phyloP scores from a whole-genome alignment of 2,329 filamentous ascomycete species.

The Cyclaneusma minus region DNA sequence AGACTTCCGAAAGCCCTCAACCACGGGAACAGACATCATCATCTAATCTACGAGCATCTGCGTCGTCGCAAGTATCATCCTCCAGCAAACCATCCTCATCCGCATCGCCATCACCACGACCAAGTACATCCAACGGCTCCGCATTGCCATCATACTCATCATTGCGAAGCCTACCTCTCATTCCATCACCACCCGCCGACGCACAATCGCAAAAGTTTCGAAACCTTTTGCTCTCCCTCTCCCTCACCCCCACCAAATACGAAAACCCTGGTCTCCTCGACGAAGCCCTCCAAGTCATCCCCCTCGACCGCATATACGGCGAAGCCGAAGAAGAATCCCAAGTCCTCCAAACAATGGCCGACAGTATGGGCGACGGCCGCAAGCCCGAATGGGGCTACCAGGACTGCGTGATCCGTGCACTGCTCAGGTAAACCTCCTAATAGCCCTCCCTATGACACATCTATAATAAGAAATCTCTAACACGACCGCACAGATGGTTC shows the following conservation, averaged over 20 bases:
- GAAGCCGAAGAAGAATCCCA: constrained; percentile 91
- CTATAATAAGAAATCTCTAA: constrained; percentile 4
- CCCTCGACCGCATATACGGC: constrained; percentile 78
- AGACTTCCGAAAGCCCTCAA: constrained; percentile 40
- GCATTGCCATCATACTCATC: constrained; percentile 39
- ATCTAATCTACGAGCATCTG: constrained; percentile 26
- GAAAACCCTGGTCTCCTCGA: constrained; percentile 92
- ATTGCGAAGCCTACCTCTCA: constrained; percentile 47
- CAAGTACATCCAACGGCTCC: constrained; percentile 30
- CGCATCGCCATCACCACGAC: constrained; percentile 21
- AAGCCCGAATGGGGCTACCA: constrained; percentile 93
- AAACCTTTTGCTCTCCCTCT: constrained; percentile 72
- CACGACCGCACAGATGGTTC: constrained; percentile 56
- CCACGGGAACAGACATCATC: constrained; percentile 34
- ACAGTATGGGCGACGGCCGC: constrained; percentile 66
- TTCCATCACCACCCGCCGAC: constrained; percentile 65
- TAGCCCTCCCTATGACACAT: constrained; percentile 5
- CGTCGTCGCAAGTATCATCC: constrained; percentile 22
- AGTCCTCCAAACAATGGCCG: constrained; percentile 73
- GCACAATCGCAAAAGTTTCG: constrained; percentile 57
- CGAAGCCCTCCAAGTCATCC: constrained; percentile 75
- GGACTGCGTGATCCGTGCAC: constrained; percentile 82
- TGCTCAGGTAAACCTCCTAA: constrained; percentile 52
- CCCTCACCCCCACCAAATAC: constrained; percentile 80
- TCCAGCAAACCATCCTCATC: constrained; percentile 7